These are phyloP conservation scores for Entelexis paramagnoliae DNA, from an alignment of 1,139 yeast genomes.

Conservation along the genomic window DNA sequence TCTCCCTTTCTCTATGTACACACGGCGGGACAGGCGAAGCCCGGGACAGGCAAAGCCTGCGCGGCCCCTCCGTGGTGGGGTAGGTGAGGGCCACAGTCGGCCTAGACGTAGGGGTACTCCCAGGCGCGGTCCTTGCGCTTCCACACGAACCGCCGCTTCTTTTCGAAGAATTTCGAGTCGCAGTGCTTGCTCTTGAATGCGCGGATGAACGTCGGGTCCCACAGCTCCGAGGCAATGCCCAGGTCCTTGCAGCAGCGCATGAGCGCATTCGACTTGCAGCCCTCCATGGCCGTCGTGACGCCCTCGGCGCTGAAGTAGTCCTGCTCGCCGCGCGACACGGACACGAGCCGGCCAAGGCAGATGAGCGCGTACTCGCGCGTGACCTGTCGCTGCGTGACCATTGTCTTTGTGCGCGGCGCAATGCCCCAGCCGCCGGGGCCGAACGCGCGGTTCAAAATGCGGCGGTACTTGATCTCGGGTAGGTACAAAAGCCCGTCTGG, in stretches of 20 bases:
- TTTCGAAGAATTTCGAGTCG: constrained; percentile 80
- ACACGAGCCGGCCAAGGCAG: constrained; percentile 78
- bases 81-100: too few relatives aligned
- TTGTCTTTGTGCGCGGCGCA: constrained; percentile 82
- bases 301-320: constrained; percentile 81
- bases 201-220: constrained; percentile 91
- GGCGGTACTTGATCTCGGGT: constrained; percentile 89
- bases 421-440: constrained; percentile 99
- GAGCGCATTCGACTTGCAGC: constrained; percentile 90
- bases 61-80: too few relatives aligned
- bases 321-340: constrained; percentile 93
- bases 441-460: constrained; percentile 78
- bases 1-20: too few relatives aligned
- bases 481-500: constrained; percentile 88
- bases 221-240: constrained; percentile 90
- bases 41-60: too few relatives aligned
- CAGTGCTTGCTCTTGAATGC: constrained; percentile 65
- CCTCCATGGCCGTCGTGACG: constrained; percentile 92
- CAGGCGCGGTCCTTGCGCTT: constrained; percentile 60
- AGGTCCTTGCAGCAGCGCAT: constrained; percentile 97
- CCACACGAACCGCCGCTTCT: constrained; percentile 69
- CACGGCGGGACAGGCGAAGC: too few relatives aligned
- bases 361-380: constrained; percentile 85
- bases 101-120: constrained; percentile 65
- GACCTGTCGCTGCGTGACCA: constrained; percentile 51